Base-by-base conservation (phyloP, 192 early-diverging fungal species). In the Backusella psychrophila region DNA sequence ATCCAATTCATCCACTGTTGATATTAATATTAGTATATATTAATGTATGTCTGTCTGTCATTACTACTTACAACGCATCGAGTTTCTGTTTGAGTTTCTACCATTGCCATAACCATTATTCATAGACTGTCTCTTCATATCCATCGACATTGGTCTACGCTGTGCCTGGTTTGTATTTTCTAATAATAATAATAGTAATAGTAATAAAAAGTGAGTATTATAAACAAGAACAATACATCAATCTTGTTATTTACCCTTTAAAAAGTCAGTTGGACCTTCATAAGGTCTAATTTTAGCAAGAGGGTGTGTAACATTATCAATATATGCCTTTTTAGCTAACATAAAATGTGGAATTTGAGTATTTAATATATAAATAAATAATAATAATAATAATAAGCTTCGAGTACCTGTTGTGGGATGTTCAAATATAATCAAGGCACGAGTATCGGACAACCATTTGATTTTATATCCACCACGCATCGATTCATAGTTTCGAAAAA, bases 401-500 rank as follows among this genome's bases (percentile, higher is more conserved):
- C 17, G 29, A 14, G 73, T 85, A 91, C 90, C 91, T 49, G 89
- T 86, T 63, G 84, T 78, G 8, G 90, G 87, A 77, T 90, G 89
- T 53, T 86, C 85, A 82, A 94, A 94, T 44, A 93, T 88, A 44
- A 89, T 86, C 19, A 92, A 78, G 21, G 90, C 90, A 66, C 85
- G 82, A 29, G 91, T 93, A 80, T 93, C 92, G 74, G 89, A 86
- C 21, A 92, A 49, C 93, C 93, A 94, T 72, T 94, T 93, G 71
- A 94, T 91, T 56, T 84, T 73, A 79, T 87, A 92, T 14, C 91
- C 91, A 66, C 91, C 91, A 56, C 88, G 83, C 65, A 85, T 80
- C 52, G 85, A 81, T 75, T 90, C 87, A 59, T 86, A 90, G 19
- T 88, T 80, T 56, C 85, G 74, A 80, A 93, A 92, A 59, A 94